Evolutionary conservation across 495 filamentous ascomycete genomes (phyloP), one percentile per base, ranked within the genome.

Genomic region (Aspergillus sparsus): DNA sequence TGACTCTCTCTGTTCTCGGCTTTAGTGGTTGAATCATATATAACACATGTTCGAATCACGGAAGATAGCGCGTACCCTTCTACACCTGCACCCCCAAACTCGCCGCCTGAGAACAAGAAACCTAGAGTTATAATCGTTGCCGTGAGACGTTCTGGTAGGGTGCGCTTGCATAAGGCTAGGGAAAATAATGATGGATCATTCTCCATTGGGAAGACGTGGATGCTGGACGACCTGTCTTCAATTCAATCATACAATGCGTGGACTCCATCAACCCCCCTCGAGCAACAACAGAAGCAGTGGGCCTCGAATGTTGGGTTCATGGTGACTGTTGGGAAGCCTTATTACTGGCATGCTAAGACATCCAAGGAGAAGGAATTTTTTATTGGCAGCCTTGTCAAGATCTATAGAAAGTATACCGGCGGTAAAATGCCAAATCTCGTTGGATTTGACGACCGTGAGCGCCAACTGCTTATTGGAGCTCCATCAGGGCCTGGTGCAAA

Each of bases 191-290:
- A 97, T 74, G 90, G 91, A 33, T 83, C 90, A 5, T 98, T 96
- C 74, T 97, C 94, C 7, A 97, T 98, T 66, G 94, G 94, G 42
- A 98, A 98, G 75, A 97, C 93, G 4, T 98, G 94, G 94, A 87
- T 89, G 69, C 79, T 98, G 54, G 92, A 97, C 68, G 93, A 98
- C 66, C 76, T 98, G 36, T 80, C 80, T 7, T 78, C 80, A 27
- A 89, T 98, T 56, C 86, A 93, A 73, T 94, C 91, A 3, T 96
- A 86, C 67, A 83, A 77, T 10, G 79, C 84, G 35, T 74, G 83
- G 5, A 60, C 73, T 11, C 79, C 83, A 5, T 68, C 67, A 21
- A 81, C 66, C 16, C 80, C 78, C 6, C 77, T 82, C 57, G 87
- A 89, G 61, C 80, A 86, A 42, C 82, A 89, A 62, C 80, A 85